Percentiles rank a stretch among this genome's conserved stretches.
phyloP scores from a whole-genome alignment of 352 stramenopile species.

The Phytophthora colocasiae region DNA sequence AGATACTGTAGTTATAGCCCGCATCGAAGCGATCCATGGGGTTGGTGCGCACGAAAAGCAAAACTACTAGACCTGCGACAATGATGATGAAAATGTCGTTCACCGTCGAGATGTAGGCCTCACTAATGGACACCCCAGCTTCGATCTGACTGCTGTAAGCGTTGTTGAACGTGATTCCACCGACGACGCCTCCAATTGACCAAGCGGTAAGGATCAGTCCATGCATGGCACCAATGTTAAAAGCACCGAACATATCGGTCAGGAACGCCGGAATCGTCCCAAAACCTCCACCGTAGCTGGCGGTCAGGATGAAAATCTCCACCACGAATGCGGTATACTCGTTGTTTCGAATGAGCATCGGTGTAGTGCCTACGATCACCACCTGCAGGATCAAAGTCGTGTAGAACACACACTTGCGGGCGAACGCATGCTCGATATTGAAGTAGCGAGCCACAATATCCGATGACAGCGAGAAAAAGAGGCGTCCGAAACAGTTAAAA shows the following conservation, averaged over 20 bases:
- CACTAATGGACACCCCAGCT: slow-evolving; percentile 39
- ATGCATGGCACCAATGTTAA: slow-evolving; percentile 86
- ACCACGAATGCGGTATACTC: slow-evolving; percentile 66
- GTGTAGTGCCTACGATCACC: slow-evolving; percentile 64
- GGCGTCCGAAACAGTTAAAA: slow-evolving; percentile 68
- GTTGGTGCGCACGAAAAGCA: slow-evolving; percentile 74
- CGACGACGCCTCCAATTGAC: slow-evolving; percentile 79
- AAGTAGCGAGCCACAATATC: slow-evolving; percentile 51
- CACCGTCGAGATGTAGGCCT: slow-evolving; percentile 78
- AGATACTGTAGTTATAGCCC: slow-evolving; percentile 75
- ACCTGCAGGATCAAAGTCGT: slow-evolving; percentile 63
- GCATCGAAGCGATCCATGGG: slow-evolving; percentile 70
- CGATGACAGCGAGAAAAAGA: slow-evolving; percentile 57
- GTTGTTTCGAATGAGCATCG: slow-evolving; percentile 61
- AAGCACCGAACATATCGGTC: slow-evolving; percentile 87
- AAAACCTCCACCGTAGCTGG: slow-evolving; percentile 78
- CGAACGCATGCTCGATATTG: slow-evolving; percentile 64
- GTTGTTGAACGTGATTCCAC: slow-evolving; percentile 76
- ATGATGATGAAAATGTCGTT: slow-evolving; percentile 75
- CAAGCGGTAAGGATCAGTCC: slow-evolving; percentile 83
- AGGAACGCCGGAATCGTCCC: slow-evolving; percentile 81
- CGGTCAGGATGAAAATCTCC: slow-evolving; percentile 73
- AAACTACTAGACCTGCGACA: slow-evolving; percentile 47
- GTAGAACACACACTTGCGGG: slow-evolving; percentile 70
- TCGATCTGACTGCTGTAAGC: slow-evolving; percentile 51